Conservation (phyloP, 768 basidiomycete genomes). For the Sporobolomyces pararoseus region DNA sequence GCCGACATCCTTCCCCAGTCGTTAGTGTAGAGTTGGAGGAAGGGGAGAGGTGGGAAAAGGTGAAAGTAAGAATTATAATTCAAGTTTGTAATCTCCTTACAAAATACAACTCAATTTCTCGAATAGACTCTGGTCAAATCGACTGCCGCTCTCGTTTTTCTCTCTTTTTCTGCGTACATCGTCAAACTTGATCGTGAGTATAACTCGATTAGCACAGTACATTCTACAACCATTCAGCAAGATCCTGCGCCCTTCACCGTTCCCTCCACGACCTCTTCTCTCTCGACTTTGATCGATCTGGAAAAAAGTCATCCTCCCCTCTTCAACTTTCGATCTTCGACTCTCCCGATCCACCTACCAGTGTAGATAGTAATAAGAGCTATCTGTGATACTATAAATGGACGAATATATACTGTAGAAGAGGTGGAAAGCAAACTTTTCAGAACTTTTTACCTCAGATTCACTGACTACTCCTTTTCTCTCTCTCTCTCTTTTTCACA, state of each 20-base stretch:
- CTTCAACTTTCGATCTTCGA: not conserved
- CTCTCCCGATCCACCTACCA: not conserved
- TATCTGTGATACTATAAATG: no score
- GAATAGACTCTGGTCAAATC: no score
- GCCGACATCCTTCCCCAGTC: conserved; percentile 7
- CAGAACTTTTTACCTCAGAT: no score
- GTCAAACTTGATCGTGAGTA: conserved; percentile 5
- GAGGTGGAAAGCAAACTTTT: no score
- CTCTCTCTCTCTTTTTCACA: conserved; percentile 23
- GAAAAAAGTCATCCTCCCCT: not conserved
- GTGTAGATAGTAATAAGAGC: no score
- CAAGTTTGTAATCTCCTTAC: no score
- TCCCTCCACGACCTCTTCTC: not conserved
- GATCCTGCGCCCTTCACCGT: not conserved
- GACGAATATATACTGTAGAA: no score
- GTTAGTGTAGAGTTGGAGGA: not conserved
- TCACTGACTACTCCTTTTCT: conserved; percentile 47
- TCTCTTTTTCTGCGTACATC: not conserved
- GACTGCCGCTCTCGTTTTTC: not conserved
- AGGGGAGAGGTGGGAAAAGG: not conserved
- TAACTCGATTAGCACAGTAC: not conserved
- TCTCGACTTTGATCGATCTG: not conserved
- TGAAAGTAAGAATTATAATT: not conserved
- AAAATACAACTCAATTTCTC: no score
- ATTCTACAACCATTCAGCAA: not conserved